Evolutionary conservation across 78 protist species (phyloP).

Genomic region (Creolimax fragrantissima): DNA sequence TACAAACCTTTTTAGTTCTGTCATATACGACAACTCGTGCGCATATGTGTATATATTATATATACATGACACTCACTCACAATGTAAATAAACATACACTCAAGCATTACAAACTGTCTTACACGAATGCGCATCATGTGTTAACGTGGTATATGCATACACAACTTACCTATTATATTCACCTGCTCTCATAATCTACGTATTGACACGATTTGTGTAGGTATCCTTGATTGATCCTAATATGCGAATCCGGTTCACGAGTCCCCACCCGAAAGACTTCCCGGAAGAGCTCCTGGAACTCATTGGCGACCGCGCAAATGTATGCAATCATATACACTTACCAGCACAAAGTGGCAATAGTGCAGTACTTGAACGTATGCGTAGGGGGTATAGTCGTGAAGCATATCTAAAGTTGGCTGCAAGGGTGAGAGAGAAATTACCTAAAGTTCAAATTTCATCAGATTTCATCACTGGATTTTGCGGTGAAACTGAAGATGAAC

Average conservation of each 20-base stretch:
- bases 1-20: too few species aligned
- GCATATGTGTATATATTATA: too few species aligned
- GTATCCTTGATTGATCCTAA: constrained; percentile 51
- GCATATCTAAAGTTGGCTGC: constrained; percentile 58
- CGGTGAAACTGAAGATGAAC: constrained; percentile 84
- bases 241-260: constrained; percentile 81
- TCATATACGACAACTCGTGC: too few species aligned
- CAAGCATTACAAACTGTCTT: background rate
- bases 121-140: too few species aligned
- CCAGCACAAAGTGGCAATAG: constrained; percentile 39
- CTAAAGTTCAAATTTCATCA: constrained; percentile 37
- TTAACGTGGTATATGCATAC: too few species aligned
- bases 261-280: constrained; percentile 91
- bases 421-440: constrained; percentile 1
- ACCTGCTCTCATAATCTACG: too few species aligned
- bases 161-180: too few species aligned
- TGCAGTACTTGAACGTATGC: constrained; percentile 64
- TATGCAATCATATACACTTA: background rate
- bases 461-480: constrained; percentile 87
- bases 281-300: constrained; percentile 44
- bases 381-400: constrained; percentile 75
- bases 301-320: background rate
- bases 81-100: too few species aligned
- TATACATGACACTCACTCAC: too few species aligned
- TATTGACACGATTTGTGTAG: too few species aligned